A percentile compares a stretch with the other conserved stretches of the same genome.
Conservation (phyloP, 1,284 basidiomycete genomes). For the Sporisorium iseilematis-ciliati region DNA sequence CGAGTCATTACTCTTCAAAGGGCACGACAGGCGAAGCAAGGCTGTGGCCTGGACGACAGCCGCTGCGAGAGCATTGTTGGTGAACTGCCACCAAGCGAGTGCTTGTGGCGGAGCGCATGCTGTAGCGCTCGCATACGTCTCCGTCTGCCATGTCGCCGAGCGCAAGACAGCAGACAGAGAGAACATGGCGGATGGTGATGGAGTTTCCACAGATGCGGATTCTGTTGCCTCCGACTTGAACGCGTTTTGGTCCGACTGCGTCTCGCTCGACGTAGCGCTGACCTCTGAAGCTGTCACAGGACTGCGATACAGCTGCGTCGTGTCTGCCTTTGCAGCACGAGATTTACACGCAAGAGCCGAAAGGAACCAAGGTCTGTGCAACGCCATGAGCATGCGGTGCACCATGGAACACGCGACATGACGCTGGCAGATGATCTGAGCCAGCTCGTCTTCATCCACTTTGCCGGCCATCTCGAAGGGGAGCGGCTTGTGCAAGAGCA, state of each 20-base stretch:
- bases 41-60: constrained; percentile 41
- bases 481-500: constrained; percentile 33
- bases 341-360: constrained; percentile 20
- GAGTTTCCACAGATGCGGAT: not conserved
- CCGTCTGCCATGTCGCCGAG: constrained; percentile 37
- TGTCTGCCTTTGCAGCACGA: not conserved
- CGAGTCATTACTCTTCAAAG: not conserved
- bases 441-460: constrained; percentile 29
- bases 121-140: constrained; percentile 26
- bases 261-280: not conserved
- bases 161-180: constrained; percentile 32
- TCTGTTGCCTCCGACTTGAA: not conserved
- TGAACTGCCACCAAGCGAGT: constrained; percentile 37
- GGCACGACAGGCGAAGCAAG: constrained; percentile 24
- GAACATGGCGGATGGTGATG: constrained; percentile 20
- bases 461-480: constrained; percentile 39
- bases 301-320: not conserved
- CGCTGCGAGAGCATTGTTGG: constrained; percentile 40
- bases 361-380: constrained; percentile 43
- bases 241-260: not conserved
- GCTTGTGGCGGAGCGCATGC: constrained; percentile 27
- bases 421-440: constrained; percentile 37
- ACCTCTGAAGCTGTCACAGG: not conserved
- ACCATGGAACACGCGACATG: constrained; percentile 38
- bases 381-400: constrained; percentile 35